These are phyloP conservation scores for Wallacemonas sp. DNA, from an alignment of 208 protist genomes.

Conservation along the genomic window DNA sequence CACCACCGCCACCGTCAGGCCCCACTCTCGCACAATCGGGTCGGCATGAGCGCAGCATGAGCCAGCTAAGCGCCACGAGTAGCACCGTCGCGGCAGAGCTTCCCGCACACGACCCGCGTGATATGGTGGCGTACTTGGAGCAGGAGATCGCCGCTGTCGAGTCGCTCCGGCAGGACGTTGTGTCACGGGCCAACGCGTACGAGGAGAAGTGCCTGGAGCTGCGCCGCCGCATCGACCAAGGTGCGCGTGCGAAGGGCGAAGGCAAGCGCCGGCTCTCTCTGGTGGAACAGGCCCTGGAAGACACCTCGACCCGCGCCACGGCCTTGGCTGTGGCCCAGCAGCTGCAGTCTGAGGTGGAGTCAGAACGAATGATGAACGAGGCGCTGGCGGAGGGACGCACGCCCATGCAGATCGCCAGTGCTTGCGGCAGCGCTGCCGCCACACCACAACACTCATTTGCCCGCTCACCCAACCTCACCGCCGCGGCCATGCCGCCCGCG, in stretches of 20 bases:
- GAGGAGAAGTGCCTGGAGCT: conserved; percentile 40
- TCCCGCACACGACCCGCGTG: conserved; percentile 43
- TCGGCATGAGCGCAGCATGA: conserved; percentile 38
- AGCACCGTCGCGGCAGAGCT: conserved; percentile 18
- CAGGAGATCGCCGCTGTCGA: conserved; percentile 65
- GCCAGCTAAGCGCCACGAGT: conserved; percentile 28
- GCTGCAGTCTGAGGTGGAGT: conserved; percentile 24
- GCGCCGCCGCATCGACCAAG: conserved; percentile 45
- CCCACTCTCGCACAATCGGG: background rate
- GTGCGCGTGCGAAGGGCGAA: conserved; percentile 25
- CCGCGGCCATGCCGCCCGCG: background rate
- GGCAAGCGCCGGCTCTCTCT: conserved; percentile 30
- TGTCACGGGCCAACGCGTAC: conserved; percentile 51
- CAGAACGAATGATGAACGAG: conserved; percentile 34
- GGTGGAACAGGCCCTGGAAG: conserved; percentile 45
- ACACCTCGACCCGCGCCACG: conserved; percentile 34
- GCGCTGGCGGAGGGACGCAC: conserved; percentile 7
- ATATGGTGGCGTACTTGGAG: conserved; percentile 64
- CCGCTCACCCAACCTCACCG: background rate
- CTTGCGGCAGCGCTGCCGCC: background rate
- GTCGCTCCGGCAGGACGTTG: conserved; percentile 50
- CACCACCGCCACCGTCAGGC: background rate
- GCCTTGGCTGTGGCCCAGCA: conserved; percentile 29
- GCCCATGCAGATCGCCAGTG: background rate
- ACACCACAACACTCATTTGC: conserved; percentile 2